Base-by-base conservation (phyloP, 495 filamentous ascomycete genomes). In the Platismatia glauca region DNA sequence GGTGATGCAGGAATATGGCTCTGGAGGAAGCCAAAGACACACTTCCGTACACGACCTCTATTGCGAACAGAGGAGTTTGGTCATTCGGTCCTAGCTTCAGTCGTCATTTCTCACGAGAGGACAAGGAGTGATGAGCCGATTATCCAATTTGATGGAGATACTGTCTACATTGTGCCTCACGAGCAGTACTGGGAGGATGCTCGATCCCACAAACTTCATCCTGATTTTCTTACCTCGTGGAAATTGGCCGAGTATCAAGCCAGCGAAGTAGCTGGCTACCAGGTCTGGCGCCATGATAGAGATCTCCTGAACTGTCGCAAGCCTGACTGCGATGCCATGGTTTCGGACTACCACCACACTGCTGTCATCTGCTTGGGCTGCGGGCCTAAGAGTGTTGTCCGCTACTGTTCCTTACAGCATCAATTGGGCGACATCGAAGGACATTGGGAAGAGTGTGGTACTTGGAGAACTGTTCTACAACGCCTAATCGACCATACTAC, bases 271-370 rank as follows among this genome's bases (percentile, higher is more conserved):
- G 58, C 53, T 15, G 67, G 67, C 27, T 60, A 58, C 27, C 9
- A 11, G 24, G n/a, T 69, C 13, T 67, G 58, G 59, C 67, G 67
- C 20, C 62, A 69, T 39, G 65, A 67, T 39, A 62, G 62, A 48
- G 39, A 61, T 7, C 27, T 50, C 15, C 55, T 64, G 5, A 12
- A 58, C 6, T 81, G 78, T 55, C 64, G 68, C 8, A 65, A 58
- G 50, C 34, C 27, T 4, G 64, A 55, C 33, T 81, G 78, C 62
- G 33, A 66, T 1, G 76, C 73, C 59, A 79, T 78, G 74, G 86
- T 85, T 71, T 79, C 81, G 57, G 75, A 78, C 33, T 73, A 72
- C 69, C 77, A 82, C 57, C 61, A 64, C 6, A 43, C 60, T 27
- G 66, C 70, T 12, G 65, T 72, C 16, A 73, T 78, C 67, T 81